Conservation (phyloP, 2,329 filamentous ascomycete genomes). For the Chalara sp. region DNA sequence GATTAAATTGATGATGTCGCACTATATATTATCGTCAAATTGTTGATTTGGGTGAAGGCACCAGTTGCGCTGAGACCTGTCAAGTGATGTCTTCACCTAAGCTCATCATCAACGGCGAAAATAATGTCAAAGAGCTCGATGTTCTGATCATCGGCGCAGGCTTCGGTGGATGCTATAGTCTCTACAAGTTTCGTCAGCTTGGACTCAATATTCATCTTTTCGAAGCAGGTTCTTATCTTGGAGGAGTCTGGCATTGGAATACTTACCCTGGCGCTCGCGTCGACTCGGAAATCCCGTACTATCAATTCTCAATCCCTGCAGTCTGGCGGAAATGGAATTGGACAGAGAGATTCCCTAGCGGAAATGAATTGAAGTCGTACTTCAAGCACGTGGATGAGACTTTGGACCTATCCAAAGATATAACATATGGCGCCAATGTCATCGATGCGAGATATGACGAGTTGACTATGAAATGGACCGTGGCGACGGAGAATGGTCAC, state of each 20-base stretch:
- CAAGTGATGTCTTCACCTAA: too few species aligned
- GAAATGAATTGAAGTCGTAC: slow-evolving; percentile 45
- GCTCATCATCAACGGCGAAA: too few species aligned
- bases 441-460: slow-evolving; percentile 8
- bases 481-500: slow-evolving; percentile 10
- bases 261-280: slow-evolving; percentile 19
- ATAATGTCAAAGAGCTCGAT: too few species aligned
- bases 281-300: slow-evolving; percentile 14
- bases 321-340: slow-evolving; percentile 51
- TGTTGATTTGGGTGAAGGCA: too few species aligned
- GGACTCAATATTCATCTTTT: slow-evolving; percentile 8
- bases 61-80: too few species aligned
- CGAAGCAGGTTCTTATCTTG: slow-evolving; percentile 3
- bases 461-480: slow-evolving; percentile 6
- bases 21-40: too few species aligned
- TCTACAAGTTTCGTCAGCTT: slow-evolving; percentile 41
- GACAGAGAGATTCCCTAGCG: slow-evolving; percentile 44
- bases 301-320: slow-evolving; percentile 37
- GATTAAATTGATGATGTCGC: too few species aligned
- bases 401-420: slow-evolving; percentile 42
- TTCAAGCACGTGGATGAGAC: slow-evolving; percentile 53
- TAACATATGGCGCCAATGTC: slow-evolving; percentile 9
- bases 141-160: too few species aligned
- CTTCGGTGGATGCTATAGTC: slow-evolving; percentile 33
- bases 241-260: slow-evolving; percentile 17